Evolutionary conservation across 2,329 filamentous ascomycete species (phyloP).

Genomic region (Escovopsis sp.): DNA sequence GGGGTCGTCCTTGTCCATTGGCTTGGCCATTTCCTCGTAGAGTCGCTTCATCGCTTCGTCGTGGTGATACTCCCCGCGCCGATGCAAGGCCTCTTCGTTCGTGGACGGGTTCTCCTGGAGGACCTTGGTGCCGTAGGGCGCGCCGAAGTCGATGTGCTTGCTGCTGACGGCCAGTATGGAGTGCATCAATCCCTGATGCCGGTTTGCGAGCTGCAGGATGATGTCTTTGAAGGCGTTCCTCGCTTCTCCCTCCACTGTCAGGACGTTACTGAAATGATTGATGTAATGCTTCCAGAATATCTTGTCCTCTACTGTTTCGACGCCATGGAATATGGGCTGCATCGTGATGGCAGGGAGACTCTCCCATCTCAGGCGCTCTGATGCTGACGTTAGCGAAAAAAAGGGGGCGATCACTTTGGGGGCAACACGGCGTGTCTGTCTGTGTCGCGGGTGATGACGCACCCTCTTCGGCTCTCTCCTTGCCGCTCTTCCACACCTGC

Average conservation of each 20-base stretch:
- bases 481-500: conserved; percentile 76
- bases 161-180: conserved; percentile 74
- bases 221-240: conserved; percentile 79
- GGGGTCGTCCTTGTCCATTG: conserved; percentile 27
- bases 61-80: conserved; percentile 41
- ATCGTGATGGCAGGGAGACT: conserved; percentile 39
- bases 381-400: conserved; percentile 5
- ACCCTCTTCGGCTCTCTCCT: conserved; percentile 59
- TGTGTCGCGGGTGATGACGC: conserved; percentile 10
- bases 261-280: conserved; percentile 59
- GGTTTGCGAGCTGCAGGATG: conserved; percentile 65
- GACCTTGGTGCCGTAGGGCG: conserved; percentile 39
- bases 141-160: conserved; percentile 53
- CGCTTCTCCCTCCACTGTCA: conserved; percentile 69
- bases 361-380: conserved; percentile 36
- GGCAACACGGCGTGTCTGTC: too few species aligned
- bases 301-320: conserved; percentile 67
- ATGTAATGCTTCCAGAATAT: conserved; percentile 76
- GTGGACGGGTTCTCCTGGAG: conserved; percentile 35
- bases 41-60: conserved; percentile 38
- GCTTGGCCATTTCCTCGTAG: conserved; percentile 29
- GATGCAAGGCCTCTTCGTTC: conserved; percentile 29
- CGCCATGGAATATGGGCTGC: conserved; percentile 59
- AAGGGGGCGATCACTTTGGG: neutral
- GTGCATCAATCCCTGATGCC: conserved; percentile 76